Evolutionary conservation across 805 yeast species (phyloP).

Genomic region (Metschnikowia cubensis): DNA sequence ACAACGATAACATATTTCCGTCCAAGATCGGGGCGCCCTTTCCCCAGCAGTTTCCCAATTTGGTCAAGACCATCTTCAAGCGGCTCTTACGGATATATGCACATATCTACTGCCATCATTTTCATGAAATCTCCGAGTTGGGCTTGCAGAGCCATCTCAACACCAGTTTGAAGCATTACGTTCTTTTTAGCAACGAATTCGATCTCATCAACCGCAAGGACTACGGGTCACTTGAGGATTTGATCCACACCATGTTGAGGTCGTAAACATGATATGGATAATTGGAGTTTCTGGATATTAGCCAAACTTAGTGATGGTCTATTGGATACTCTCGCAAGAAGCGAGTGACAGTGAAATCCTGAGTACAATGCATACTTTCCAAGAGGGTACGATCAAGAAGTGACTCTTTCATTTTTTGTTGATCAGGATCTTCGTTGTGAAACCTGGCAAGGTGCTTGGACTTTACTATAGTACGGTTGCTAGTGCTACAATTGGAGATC

Average conservation of each 20-base stretch:
- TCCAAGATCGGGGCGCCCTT: slow-evolving; percentile 88
- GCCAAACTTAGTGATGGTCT: too few relatives aligned
- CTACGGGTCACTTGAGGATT: slow-evolving; percentile 86
- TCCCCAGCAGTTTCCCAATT: slow-evolving; percentile 73
- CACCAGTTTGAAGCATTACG: slow-evolving; percentile 91
- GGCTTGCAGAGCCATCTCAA: slow-evolving; percentile 90
- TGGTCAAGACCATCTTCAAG: slow-evolving; percentile 83
- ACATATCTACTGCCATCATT: slow-evolving; percentile 96
- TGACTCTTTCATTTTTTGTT: too few relatives aligned
- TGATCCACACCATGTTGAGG: slow-evolving; percentile 65
- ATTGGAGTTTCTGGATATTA: background rate
- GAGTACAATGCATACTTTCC: too few relatives aligned
- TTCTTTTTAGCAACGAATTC: slow-evolving; percentile 82
- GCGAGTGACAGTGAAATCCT: too few relatives aligned
- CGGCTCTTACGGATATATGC: slow-evolving; percentile 93
- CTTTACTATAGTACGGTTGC: too few relatives aligned
- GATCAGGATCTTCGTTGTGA: too few relatives aligned
- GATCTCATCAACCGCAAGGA: slow-evolving; percentile 72
- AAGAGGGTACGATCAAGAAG: too few relatives aligned
- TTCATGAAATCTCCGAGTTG: slow-evolving; percentile 88
- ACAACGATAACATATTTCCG: slow-evolving; percentile 88
- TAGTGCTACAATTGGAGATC: too few relatives aligned
- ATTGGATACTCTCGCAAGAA: too few relatives aligned
- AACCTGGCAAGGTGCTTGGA: too few relatives aligned
- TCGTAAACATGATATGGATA: slow-evolving; percentile 11